Evolutionary conservation across 2,329 filamentous ascomycete genomes (phyloP).

Genomic region (Thermoascus crustaceus): DNA sequence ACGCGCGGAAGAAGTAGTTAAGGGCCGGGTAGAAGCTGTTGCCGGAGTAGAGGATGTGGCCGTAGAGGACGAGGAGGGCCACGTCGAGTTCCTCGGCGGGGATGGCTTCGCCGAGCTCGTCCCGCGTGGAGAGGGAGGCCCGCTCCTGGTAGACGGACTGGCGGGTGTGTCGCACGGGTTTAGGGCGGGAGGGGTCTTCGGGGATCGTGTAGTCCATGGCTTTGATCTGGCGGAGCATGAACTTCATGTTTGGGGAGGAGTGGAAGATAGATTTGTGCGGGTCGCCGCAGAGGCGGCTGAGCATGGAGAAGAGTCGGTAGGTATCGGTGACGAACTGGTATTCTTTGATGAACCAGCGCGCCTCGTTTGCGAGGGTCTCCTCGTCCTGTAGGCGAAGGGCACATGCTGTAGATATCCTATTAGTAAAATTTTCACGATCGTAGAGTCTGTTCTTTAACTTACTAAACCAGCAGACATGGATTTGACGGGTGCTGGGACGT

Average conservation of each 20-base stretch:
- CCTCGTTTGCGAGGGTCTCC: slow-evolving; percentile 64
- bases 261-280: slow-evolving; percentile 57
- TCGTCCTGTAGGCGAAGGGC: slow-evolving; percentile 71
- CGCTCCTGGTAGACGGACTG: slow-evolving; percentile 37
- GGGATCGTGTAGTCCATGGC: slow-evolving; percentile 66
- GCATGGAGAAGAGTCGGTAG: slow-evolving; percentile 71
- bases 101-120: slow-evolving; percentile 28
- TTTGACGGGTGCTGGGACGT: slow-evolving; percentile 58
- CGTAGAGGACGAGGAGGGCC: slow-evolving; percentile 78
- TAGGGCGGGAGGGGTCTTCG: slow-evolving; percentile 37
- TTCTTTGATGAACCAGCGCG: slow-evolving; percentile 77
- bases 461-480: slow-evolving; percentile 71
- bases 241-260: slow-evolving; percentile 78
- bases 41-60: slow-evolving; percentile 77
- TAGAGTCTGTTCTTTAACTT: too few species aligned
- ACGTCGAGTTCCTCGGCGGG: slow-evolving; percentile 56
- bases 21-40: slow-evolving; percentile 76
- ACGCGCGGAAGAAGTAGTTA: slow-evolving; percentile 76
- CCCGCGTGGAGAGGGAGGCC: slow-evolving; percentile 30
- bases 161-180: slow-evolving; percentile 25
- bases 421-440: too few species aligned
- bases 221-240: slow-evolving; percentile 84
- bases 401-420: slow-evolving; percentile 64
- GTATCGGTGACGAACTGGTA: slow-evolving; percentile 72
- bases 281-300: slow-evolving; percentile 69